Percentiles rank a stretch among this genome's conserved stretches.
phyloP scores from a whole-genome alignment of 495 filamentous ascomycete species.

The Penicillium subrubescens region DNA sequence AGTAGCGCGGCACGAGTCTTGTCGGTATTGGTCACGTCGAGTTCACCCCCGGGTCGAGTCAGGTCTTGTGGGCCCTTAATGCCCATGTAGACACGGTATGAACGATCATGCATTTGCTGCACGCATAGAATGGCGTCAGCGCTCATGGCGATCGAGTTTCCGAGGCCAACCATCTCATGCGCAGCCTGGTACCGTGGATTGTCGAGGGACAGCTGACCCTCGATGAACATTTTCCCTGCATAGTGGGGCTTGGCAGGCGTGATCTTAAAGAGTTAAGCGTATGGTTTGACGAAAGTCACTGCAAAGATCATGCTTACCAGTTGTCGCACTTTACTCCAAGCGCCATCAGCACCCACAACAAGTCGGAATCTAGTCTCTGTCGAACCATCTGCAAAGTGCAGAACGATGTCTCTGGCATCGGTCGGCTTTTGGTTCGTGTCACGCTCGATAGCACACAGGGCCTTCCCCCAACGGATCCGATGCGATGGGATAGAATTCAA shows the following conservation, averaged over 20 bases:
- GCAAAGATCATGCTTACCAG: constrained; percentile 11
- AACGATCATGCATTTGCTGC: constrained; percentile 21
- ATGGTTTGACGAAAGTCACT: too few species aligned
- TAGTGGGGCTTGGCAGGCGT: constrained; percentile 20
- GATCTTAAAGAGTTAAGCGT: too few species aligned
- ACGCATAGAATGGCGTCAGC: constrained; percentile 4
- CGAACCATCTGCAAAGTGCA: constrained; percentile 17
- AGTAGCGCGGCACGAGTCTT: constrained; percentile 19
- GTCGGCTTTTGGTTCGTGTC: not conserved
- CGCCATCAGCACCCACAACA: constrained; percentile 62
- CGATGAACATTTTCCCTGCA: constrained; percentile 22
- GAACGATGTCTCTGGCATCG: not conserved
- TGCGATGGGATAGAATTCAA: constrained; percentile 39
- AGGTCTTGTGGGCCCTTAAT: constrained; percentile 8
- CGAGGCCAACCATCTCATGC: constrained; percentile 17
- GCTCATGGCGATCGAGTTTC: constrained; percentile 20
- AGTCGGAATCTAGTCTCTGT: constrained; percentile 18
- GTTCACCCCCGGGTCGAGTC: constrained; percentile 13
- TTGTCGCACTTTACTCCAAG: constrained; percentile 55
- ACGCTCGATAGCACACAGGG: constrained; percentile 9
- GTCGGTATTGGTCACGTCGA: constrained; percentile 12
- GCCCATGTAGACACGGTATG: constrained; percentile 26
- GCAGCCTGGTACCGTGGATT: constrained; percentile 21
- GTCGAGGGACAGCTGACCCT: constrained; percentile 17
- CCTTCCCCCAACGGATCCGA: constrained; percentile 43